Evolutionary conservation across 345 rosid genomes (phyloP), one percentile per base, ranked within the genome.

Genomic region (Rhodamnia rubescens): DNA sequence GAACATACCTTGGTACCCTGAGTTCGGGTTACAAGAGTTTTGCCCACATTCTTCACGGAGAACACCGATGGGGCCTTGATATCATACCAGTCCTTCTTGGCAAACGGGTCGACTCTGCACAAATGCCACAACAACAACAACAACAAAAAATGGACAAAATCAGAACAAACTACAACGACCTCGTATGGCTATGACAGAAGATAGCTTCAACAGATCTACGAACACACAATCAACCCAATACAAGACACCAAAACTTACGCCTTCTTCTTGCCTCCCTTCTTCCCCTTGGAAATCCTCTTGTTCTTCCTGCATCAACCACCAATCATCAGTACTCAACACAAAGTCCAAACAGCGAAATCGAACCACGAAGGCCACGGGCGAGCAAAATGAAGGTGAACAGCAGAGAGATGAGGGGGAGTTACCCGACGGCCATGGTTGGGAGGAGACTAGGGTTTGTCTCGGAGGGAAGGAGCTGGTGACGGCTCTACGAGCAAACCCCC

Each of bases 41-140:
- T 93, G 55, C 93, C 93, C 50, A 93, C 86, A 82, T 91, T 92
- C 85, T 87, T 93, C 86, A 87, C 87, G 22, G 84, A 85, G 89
- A 93, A 93, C 15, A 89, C 58, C 2, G 93, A 89, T 44, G 93
- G 93, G 16, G 93, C 92, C 90, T 93, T 92, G 78, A 92, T 89
- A 55, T 90, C 92, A 83, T 92, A 91, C 93, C 92, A 91, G 44
- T 91, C 95, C 90, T 92, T 92, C 92, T 90, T 91, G 27, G 92
- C 82, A 61, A 89, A 91, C 20, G 93, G 92, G 83, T 92, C 95
- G 14, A 86, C 90, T n/a, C 92, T 90, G 20, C 59, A 51, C 0
- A 32, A 57, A 69, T 1, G 56, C 74, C 59, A 42, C 53, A 49
- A 51, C 36, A 47, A 44, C 21, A 53, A 3, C 29, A 40, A 50